Evolutionary conservation across 2,329 filamentous ascomycete genomes (phyloP).

Genomic region (Sclerotinia sclerotiorum): DNA sequence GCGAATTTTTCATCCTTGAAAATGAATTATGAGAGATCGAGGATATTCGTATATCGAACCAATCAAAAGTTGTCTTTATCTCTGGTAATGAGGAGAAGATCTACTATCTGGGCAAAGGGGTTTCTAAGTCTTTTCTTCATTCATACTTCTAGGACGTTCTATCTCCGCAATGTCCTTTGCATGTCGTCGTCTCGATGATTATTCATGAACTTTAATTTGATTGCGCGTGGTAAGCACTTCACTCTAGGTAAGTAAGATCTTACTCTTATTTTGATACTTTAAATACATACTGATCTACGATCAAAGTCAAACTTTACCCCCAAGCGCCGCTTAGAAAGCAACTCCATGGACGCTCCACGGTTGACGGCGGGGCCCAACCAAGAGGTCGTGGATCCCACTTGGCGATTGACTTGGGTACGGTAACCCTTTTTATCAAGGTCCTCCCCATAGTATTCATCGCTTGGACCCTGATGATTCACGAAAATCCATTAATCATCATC

Average conservation of each 20-base stretch:
- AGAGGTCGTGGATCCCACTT: background rate
- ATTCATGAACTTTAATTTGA: background rate
- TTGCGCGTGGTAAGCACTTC: background rate
- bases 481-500: background rate
- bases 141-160: constrained; percentile 8
- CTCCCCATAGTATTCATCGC: background rate
- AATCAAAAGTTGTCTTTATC: background rate
- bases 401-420: background rate
- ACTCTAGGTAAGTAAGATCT: background rate
- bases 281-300: constrained; percentile 4
- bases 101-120: background rate
- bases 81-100: background rate
- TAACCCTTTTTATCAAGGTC: background rate
- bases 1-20: background rate
- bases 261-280: background rate
- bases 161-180: background rate
- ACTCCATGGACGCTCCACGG: background rate
- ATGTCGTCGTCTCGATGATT: background rate
- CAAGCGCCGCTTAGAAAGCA: constrained; percentile 1
- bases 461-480: background rate
- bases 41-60: constrained; percentile 10
- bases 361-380: background rate
- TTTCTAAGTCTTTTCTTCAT: constrained; percentile 1
- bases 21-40: background rate
- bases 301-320: background rate